Base-by-base conservation (phyloP, 179 eudicot genomes). In the Corrigiola litoralis region DNA sequence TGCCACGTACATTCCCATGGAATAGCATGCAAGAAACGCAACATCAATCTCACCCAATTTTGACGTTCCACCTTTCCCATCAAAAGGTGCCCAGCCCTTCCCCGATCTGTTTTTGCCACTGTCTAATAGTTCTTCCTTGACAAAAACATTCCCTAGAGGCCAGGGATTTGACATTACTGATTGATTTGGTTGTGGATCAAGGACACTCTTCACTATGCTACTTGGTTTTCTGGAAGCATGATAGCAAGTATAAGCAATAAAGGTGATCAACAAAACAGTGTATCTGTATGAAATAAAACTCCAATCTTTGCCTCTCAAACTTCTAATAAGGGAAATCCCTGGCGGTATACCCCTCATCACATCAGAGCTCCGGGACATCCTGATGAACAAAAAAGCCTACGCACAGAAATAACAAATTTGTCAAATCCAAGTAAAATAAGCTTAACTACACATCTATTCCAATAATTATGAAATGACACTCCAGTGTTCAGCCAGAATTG, bases 141-240 rank as follows among this genome's bases (percentile, higher is more conserved):
- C 32, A 33, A 92, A 90, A 16, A 87, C 70, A 14, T 83, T 71
- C 8, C 98, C 94, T 0, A 84, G 9, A 3, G 97, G 98, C 98
- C 98, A 92, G 8, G 90, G 85, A 25, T 28, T 66, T 47, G 42
- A 24, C 17, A 4, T 45, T 0, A 18, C 41, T 14, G 36, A 13
- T 42, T 67, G 76, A 5, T 28, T 48, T 0, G 78, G 80, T 47
- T 79, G 73, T 6, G 98, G 98, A 74, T 90, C 79, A 17, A 92
- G 70, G 21, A 90, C 95, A 74, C 97, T 92, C 75, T 92, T 92
- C 16, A 92, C 97, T 41, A 92, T 88, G 73, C 98, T 87, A 67
- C 87, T 87, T 28, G 98, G 97, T 71, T 92, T 92, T 55, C 98
- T 83, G 2, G 98, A 90, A 70, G 98, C 98, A 58, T 92, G 98